Evolutionary conservation across 176 grass and related monocot genomes (phyloP).

Genomic region (Panicum miliaceum): DNA sequence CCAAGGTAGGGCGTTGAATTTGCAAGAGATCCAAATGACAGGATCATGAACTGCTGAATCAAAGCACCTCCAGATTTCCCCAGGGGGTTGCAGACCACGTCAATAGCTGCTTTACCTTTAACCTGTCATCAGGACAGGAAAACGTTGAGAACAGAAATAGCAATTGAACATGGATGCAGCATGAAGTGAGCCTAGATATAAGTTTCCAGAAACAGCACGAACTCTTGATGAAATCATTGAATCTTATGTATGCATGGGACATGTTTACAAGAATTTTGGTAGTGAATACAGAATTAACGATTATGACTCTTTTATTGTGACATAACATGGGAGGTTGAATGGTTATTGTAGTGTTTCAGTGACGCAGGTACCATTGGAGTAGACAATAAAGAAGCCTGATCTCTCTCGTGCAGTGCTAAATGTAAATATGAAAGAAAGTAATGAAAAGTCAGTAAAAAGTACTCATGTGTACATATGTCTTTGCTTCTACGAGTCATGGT

Average conservation of each 20-base stretch:
- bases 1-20: slow-evolving; percentile 95
- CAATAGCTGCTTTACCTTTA: slow-evolving; percentile 97
- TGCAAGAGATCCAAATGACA: slow-evolving; percentile 90
- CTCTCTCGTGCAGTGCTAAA: background rate
- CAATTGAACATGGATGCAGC: background rate
- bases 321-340: background rate
- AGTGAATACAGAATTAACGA: background rate
- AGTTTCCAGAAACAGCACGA: background rate
- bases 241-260: background rate
- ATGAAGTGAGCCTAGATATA: background rate
- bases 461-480: background rate
- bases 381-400: background rate
- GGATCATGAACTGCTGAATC: slow-evolving; percentile 99
- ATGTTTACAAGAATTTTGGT: slow-evolving; percentile 1
- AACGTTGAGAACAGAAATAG: slow-evolving; percentile 17
- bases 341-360: background rate
- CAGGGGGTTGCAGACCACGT: slow-evolving; percentile 98
- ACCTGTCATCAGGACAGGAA: slow-evolving; percentile 59
- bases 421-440: slow-evolving; percentile 16
- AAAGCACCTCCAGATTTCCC: slow-evolving; percentile 97
- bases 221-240: background rate
- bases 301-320: background rate
- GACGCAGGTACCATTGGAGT: background rate
- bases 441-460: background rate
- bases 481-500: background rate